A percentile compares a stretch with the other conserved stretches of the same genome.
Evolutionary conservation across 2,329 filamentous ascomycete genomes (phyloP).

Genomic region (Dryadomyces quercivorus): DNA sequence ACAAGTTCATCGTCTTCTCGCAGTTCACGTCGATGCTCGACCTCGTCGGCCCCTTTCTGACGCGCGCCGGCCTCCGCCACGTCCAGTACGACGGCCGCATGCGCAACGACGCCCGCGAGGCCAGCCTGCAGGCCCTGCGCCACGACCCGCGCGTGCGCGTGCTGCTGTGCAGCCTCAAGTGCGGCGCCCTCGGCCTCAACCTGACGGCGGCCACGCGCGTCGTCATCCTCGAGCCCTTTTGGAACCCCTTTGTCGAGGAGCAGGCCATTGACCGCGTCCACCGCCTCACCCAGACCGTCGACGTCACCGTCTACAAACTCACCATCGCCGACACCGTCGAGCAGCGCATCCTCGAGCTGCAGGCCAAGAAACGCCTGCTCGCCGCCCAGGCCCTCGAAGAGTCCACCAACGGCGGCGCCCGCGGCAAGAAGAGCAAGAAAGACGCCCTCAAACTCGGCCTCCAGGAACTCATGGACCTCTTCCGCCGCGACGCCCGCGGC

Average conservation of each 20-base stretch:
- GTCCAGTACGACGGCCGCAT: constrained; percentile 92
- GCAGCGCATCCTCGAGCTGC: constrained; percentile 85
- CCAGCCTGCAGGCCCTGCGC: constrained; percentile 65
- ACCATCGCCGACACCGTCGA: constrained; percentile 81
- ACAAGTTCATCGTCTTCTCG: constrained; percentile 98
- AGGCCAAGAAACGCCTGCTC: constrained; percentile 84
- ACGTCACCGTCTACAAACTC: constrained; percentile 91
- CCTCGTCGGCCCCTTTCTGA: constrained; percentile 84
- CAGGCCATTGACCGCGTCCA: constrained; percentile 98
- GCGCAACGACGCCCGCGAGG: constrained; percentile 86
- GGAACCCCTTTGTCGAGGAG: constrained; percentile 98
- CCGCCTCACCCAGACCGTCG: constrained; percentile 89
- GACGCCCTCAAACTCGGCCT: constrained; percentile 67
- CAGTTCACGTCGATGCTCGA: constrained; percentile 98
- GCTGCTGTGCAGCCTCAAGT: constrained; percentile 85
- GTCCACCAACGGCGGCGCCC: constrained; percentile 30
- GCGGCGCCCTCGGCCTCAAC: constrained; percentile 85
- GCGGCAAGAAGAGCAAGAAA: constrained; percentile 39
- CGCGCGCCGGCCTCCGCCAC: constrained; percentile 60
- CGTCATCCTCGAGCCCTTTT: constrained; percentile 93
- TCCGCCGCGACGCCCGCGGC: constrained; percentile 47
- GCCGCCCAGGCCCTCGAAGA: constrained; percentile 88
- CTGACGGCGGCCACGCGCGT: constrained; percentile 88
- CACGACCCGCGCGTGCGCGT: constrained; percentile 66
- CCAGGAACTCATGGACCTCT: constrained; percentile 86